phyloP scores from a whole-genome alignment of 306 rosid genomes.

The Astragalus glycyphyllos region DNA sequence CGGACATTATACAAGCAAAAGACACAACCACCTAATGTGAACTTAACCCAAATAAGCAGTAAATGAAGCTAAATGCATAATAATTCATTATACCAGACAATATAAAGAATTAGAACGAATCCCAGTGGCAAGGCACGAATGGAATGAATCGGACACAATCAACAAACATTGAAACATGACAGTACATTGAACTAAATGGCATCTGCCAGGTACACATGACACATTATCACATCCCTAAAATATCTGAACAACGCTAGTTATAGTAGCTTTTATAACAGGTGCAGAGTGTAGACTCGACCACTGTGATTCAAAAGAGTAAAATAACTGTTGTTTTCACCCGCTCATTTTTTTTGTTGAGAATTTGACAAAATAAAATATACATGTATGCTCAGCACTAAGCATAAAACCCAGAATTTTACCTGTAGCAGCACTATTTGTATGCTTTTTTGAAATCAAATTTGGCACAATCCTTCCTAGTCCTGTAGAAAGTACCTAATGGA shows the following conservation, averaged over 20 bases:
- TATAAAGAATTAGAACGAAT: constrained; percentile 5
- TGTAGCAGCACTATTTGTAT: constrained; percentile 98
- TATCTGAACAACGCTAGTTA: background rate
- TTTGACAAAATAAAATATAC: constrained; percentile 11
- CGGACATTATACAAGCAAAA: constrained; percentile 1
- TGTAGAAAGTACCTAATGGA: constrained; percentile 88
- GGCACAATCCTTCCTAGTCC: constrained; percentile 99
- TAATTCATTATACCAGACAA: background rate
- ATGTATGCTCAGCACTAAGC: constrained; percentile 2
- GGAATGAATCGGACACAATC: constrained; percentile 21
- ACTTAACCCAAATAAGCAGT: constrained; percentile 20
- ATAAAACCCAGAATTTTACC: constrained; percentile 56
- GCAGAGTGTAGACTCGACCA: background rate
- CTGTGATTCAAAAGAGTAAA: background rate
- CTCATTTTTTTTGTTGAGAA: background rate
- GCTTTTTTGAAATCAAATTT: constrained; percentile 97
- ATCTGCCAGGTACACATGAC: background rate
- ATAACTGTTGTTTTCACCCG: background rate
- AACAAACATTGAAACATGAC: constrained; percentile 18
- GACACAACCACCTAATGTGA: background rate
- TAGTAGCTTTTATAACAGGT: constrained; percentile 12
- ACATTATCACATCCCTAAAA: constrained; percentile 4
- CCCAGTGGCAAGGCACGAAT: constrained; percentile 16
- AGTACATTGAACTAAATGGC: constrained; percentile 14
- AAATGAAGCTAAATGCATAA: constrained; percentile 17